Evolutionary conservation across 129 eudicot species (phyloP), one percentile per base, ranked within the genome.

Genomic region (Ambrosia artemisiifolia): DNA sequence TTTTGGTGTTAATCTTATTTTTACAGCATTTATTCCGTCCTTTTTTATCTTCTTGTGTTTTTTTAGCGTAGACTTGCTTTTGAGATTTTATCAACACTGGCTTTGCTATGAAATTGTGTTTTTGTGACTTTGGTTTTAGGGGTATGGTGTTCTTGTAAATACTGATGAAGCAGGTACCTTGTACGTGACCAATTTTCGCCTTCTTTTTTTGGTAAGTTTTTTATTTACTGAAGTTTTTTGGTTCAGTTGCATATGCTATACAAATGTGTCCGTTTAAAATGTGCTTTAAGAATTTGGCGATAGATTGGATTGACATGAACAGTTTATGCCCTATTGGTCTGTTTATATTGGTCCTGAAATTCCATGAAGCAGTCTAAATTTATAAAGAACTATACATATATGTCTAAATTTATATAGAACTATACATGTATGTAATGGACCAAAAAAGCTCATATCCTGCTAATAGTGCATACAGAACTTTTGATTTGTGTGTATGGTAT

Each of bases 131-230:
- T 78, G 68, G 65, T 74, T 71, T 18, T 80, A 94, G 99, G 97
- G 94, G 67, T 78, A 82, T 80, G 99, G 96, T 24, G 97, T 90
- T 79, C 97, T 94, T 88, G 99, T 88, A 64, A 94, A 94, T 63
- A 88, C 91, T 56, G 95, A 94, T 57, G 96, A 94, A 80, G 97
- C 99, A 12, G 99, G 99, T 64, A 90, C 94, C 72, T 78, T 90
- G 85, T 88, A 85, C 48, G 97, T 94, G 63, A 90, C 99, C 63
- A 94, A 88, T 71, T 94, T 85, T 55, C 97, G 99, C 33, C 94
- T 94, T 73, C 99, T 90, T 73, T 90, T 94, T 82, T 75, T 94
- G 93, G 99, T 94, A 76, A 94, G 91, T 80, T 72, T 33, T 38
- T 8, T 63, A 47, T 61, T 51, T 7, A 63, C 38, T 69, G 11